Evolutionary conservation across 2,329 filamentous ascomycete genomes (phyloP).

Genomic region (Xylariales sp.): DNA sequence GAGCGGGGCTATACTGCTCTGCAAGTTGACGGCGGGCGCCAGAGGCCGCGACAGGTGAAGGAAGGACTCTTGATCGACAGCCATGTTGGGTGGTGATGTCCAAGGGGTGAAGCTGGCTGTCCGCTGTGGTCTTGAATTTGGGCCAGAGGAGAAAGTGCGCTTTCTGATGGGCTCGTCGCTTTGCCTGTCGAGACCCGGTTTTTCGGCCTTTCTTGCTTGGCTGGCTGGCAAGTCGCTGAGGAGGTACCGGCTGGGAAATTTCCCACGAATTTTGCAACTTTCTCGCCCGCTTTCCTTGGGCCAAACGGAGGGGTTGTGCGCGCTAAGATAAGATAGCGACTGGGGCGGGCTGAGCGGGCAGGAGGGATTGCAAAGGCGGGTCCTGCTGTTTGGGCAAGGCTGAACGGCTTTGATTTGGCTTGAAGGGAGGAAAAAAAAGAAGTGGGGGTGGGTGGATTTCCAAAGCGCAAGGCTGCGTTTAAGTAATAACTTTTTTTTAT

Average conservation of each 20-base stretch:
- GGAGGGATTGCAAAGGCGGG: constrained; percentile 17
- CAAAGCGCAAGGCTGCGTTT: no score
- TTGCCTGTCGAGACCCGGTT: constrained; percentile 4
- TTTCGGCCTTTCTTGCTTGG: constrained; percentile 5
- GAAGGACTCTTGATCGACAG: constrained; percentile 75
- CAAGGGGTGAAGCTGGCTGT: constrained; percentile 8
- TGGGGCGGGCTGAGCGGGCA: no score
- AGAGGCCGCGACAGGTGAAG: constrained; percentile 92
- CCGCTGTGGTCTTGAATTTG: constrained; percentile 3
- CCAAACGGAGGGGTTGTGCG: constrained; percentile 46
- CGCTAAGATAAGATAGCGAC: constrained; percentile 46
- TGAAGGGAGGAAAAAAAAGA: background rate
- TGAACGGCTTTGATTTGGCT: no score
- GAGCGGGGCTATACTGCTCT: constrained; percentile 84
- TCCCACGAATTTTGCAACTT: constrained; percentile 38
- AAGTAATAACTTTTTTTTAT: no score
- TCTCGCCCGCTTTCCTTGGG: constrained; percentile 28
- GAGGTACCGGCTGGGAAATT: constrained; percentile 14
- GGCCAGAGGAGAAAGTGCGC: background rate
- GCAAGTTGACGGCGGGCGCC: constrained; percentile 76
- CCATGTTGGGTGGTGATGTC: constrained; percentile 60
- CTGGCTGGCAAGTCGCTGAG: background rate
- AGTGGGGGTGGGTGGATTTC: background rate
- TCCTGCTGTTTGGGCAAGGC: no score
- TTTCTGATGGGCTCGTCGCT: constrained; percentile 7